Evolutionary conservation across 441 rosid species (phyloP).

Genomic region (Croton setiger): DNA sequence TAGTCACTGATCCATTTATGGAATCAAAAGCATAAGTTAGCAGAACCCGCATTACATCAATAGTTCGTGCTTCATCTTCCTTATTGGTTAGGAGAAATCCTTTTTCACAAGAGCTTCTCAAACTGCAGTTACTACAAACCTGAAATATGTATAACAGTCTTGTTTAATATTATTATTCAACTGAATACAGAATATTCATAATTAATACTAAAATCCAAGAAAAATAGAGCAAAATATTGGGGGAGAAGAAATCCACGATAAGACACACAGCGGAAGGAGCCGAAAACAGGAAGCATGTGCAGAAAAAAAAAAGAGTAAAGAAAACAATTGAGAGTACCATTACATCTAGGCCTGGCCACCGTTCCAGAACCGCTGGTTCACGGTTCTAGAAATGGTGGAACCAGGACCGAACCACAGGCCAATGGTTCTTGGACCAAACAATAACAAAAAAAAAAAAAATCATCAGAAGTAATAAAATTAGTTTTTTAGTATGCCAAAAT

Average conservation of each 20-base stretch:
- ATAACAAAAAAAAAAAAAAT: not conserved
- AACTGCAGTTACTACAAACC: slow-evolving; percentile 94
- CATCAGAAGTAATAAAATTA: not conserved
- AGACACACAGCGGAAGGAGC: not conserved
- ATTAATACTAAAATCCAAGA: not conserved
- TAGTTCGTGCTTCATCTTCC: slow-evolving; percentile 89
- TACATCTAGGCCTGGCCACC: not conserved
- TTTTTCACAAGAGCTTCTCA: slow-evolving; percentile 81
- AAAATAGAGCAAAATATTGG: not conserved
- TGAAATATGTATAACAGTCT: slow-evolving; percentile 36
- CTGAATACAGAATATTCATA: not conserved
- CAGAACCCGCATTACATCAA: slow-evolving; percentile 80
- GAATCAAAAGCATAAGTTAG: slow-evolving; percentile 72
- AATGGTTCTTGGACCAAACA: too few relatives aligned
- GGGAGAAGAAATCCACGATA: not conserved
- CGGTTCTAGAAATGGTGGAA: too few relatives aligned
- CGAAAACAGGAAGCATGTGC: not conserved
- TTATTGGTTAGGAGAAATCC: slow-evolving; percentile 77
- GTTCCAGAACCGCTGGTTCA: too few relatives aligned
- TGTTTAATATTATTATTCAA: slow-evolving; percentile 12
- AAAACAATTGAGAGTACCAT: not conserved
- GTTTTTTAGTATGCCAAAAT: not conserved
- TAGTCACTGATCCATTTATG: slow-evolving; percentile 44
- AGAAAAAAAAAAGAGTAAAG: not conserved
- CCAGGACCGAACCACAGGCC: too few relatives aligned